Base-by-base conservation (phyloP, 139 green algal genomes). In the Tetradesmus lagerheimii region DNA sequence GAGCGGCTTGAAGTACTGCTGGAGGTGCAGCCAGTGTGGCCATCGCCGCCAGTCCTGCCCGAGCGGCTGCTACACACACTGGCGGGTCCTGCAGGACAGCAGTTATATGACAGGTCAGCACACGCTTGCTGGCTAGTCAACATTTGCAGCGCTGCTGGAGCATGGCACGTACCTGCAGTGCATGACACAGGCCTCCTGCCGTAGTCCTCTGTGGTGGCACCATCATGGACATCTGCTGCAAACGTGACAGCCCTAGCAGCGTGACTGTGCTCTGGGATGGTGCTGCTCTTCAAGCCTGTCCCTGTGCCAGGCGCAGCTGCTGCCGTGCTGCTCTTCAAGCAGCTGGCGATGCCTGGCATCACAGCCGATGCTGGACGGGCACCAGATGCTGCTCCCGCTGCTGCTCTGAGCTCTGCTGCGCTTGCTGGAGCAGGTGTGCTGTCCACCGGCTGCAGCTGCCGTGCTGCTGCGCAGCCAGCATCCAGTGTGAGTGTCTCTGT, bases 401-500 rank as follows among this genome's bases (percentile, higher is more conserved):
- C 64, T 85, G 83, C 86, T 83, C 39, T 45, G 34, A 35, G 35
- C n/a, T 41, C 50, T 64, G 75, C 47, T 62, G 41, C 34, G 39
- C 23, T 35, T 1, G 34, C 53, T 23, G 62, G 35, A 12, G 83
- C 88, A 37, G 81, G 66, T 27, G 67, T 89, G 47, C 15, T 80
- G 11, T 20, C 25, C 31, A n/a, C 2, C 74, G 34, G 85, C 62
- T 41, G 57, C 75, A 45, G 43, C 80, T 66, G 71, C 57, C 31
- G 79, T 31, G 47, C 74, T 37, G 86, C 74, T 64, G 37, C 57
- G 34, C 25, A 50, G 76, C 76, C 53, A 12, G 86, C 86, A 74
- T 90, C 76, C 2, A 91, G 6, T 23, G 87, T 91, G 18, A 91
- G 39, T 3, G 87, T 91, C n/a, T 91, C 87, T 91, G 87, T 91